Evolutionary conservation across 768 basidiomycete genomes (phyloP).

Genomic region (Hydnomerulius pinastri): DNA sequence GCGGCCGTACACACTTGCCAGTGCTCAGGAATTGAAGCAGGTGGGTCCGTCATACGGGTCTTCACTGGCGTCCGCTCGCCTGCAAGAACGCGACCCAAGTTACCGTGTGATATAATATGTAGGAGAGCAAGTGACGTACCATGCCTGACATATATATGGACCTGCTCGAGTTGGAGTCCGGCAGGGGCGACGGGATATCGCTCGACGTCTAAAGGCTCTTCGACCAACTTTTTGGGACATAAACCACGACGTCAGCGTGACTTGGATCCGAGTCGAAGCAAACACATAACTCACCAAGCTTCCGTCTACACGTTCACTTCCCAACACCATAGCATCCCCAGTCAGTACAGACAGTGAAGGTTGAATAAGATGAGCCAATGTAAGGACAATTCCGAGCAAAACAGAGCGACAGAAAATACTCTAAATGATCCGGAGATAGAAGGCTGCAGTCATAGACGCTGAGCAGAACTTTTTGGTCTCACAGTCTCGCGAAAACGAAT

Average conservation of each 20-base stretch:
- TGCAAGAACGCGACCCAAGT: constrained; percentile 26
- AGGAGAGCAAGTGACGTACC: constrained; percentile 43
- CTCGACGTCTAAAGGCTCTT: constrained; percentile 57
- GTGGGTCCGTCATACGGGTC: constrained; percentile 58
- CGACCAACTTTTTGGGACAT: constrained; percentile 27
- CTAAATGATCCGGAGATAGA: not conserved
- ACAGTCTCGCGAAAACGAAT: not conserved
- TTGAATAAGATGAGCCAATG: not conserved
- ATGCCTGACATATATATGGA: constrained; percentile 75
- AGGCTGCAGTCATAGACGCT: not conserved
- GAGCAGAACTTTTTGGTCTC: not conserved
- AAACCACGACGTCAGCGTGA: not conserved
- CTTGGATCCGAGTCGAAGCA: not conserved
- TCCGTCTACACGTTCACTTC: not conserved
- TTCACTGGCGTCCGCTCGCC: constrained; percentile 82
- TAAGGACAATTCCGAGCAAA: not conserved
- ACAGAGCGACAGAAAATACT: not conserved
- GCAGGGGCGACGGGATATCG: constrained; percentile 59
- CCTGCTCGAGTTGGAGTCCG: constrained; percentile 62
- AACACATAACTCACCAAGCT: constrained; percentile 14
- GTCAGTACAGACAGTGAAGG: not conserved
- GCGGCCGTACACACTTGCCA: constrained; percentile 69
- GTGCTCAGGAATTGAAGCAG: constrained; percentile 65
- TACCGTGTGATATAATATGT: not conserved
- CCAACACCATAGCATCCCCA: not conserved